Percentiles rank a stretch among this genome's conserved stretches.
Evolutionary conservation across 2,329 filamentous ascomycete genomes (phyloP).

Genomic region (Talaromyces albobiverticillius): DNA sequence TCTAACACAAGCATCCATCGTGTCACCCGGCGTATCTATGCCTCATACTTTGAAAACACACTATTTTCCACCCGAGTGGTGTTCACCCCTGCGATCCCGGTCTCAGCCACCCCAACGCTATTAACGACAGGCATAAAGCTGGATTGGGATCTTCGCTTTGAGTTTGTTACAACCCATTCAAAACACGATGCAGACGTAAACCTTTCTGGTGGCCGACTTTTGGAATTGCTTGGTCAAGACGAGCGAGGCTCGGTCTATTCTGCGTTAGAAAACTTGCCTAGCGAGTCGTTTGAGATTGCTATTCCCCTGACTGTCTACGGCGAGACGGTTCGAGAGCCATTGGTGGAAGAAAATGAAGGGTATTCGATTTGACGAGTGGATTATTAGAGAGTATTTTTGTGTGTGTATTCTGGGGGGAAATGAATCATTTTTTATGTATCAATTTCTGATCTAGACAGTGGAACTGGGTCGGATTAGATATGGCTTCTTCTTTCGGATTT

Average conservation of each 20-base stretch:
- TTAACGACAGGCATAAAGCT: slow-evolving; percentile 83
- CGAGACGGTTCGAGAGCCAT: slow-evolving; percentile 46
- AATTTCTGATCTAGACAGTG: background rate
- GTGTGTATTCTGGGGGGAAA: background rate
- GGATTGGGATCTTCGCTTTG: slow-evolving; percentile 84
- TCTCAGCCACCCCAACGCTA: slow-evolving; percentile 82
- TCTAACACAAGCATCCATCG: slow-evolving; percentile 82
- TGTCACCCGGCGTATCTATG: slow-evolving; percentile 79
- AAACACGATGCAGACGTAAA: slow-evolving; percentile 35
- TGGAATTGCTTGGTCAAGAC: slow-evolving; percentile 77
- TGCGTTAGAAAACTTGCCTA: slow-evolving; percentile 72
- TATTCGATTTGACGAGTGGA: slow-evolving; percentile 33
- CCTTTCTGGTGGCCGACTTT: slow-evolving; percentile 50
- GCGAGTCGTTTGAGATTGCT: slow-evolving; percentile 86
- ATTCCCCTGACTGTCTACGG: slow-evolving; percentile 81
- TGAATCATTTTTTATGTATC: background rate
- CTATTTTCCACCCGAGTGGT: slow-evolving; percentile 75
- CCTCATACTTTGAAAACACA: slow-evolving; percentile 74
- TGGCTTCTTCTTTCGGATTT: background rate
- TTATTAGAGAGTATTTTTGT: background rate
- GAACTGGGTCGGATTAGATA: background rate
- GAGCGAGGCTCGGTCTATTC: slow-evolving; percentile 75
- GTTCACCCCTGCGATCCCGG: slow-evolving; percentile 80
- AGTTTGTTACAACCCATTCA: slow-evolving; percentile 78
- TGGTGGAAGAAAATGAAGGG: slow-evolving; percentile 39